Evolutionary conservation across 1,139 yeast species (phyloP).

Genomic region (Dujonia santamariae): DNA sequence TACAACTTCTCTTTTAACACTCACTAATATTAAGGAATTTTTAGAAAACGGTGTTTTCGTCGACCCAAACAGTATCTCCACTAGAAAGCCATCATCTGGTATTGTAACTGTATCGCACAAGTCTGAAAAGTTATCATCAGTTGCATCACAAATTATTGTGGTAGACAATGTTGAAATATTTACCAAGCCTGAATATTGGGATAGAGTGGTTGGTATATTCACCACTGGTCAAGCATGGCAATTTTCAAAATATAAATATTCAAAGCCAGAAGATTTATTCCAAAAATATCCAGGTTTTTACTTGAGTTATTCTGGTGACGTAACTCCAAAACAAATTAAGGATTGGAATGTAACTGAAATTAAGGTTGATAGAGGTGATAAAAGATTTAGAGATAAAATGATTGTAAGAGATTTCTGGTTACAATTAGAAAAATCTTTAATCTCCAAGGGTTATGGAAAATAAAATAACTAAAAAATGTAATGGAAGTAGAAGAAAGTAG

Average conservation of each 20-base stretch:
- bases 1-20: constrained; percentile 81
- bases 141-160: constrained; percentile 64
- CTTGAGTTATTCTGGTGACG: constrained; percentile 74
- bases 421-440: constrained; percentile 58
- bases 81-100: constrained; percentile 36
- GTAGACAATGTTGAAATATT: constrained; percentile 88
- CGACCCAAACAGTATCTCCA: constrained; percentile 46
- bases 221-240: constrained; percentile 99
- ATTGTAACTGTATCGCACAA: constrained; percentile 55
- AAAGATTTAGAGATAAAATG: constrained; percentile 86
- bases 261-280: constrained; percentile 75
- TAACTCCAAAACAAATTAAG: constrained; percentile 67
- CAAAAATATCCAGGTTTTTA: constrained; percentile 84
- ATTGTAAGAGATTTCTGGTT: constrained; percentile 85
- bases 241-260: constrained; percentile 80
- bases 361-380: constrained; percentile 70
- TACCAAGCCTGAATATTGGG: constrained; percentile 96
- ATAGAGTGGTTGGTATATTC: constrained; percentile 89
- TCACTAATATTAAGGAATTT: constrained; percentile 79
- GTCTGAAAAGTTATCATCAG: constrained; percentile 52
- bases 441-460: constrained; percentile 41
- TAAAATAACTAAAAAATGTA: no score
- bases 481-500: no score
- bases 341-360: constrained; percentile 88
- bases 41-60: constrained; percentile 73